A percentile compares a stretch with the other conserved stretches of the same genome.
phyloP scores from a whole-genome alignment of 495 filamentous ascomycete species.

The Aspergillus bertholletiae region DNA sequence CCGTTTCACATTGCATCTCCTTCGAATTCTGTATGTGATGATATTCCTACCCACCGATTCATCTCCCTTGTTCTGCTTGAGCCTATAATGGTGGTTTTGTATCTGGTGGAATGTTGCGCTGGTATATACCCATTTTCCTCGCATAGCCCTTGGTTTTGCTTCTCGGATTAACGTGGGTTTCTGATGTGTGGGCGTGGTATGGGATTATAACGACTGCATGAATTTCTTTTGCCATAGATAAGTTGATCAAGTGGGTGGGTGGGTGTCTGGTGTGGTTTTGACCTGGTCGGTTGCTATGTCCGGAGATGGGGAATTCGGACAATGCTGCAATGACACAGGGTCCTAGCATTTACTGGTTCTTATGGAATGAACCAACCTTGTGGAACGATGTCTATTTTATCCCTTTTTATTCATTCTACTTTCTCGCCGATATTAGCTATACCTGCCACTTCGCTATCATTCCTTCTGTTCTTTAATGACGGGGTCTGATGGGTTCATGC shows the following conservation, averaged over 20 bases:
- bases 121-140: constrained; percentile 39
- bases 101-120: constrained; percentile 28
- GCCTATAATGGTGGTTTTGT: constrained; percentile 21
- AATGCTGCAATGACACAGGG: not conserved
- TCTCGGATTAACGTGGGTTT: constrained; percentile 16
- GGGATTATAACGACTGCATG: constrained; percentile 40
- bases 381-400: not conserved
- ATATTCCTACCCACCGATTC: constrained; percentile 10
- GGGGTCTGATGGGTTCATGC: not conserved
- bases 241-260: constrained; percentile 1
- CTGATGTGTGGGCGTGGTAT: constrained; percentile 23
- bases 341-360: not conserved
- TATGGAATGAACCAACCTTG: not conserved
- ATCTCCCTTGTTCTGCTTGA: constrained; percentile 9
- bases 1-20: not conserved
- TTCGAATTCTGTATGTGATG: constrained; percentile 1
- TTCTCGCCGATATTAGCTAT: not conserved
- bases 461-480: not conserved
- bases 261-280: not conserved
- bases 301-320: not conserved
- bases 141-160: constrained; percentile 28
- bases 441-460: not conserved
- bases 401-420: not conserved
- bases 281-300: not conserved
- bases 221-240: constrained; percentile 33